Percentiles rank a stretch among this genome's conserved stretches.
Conservation (phyloP, 2,329 filamentous ascomycete genomes). For the Trichoderma cornu-damae region DNA sequence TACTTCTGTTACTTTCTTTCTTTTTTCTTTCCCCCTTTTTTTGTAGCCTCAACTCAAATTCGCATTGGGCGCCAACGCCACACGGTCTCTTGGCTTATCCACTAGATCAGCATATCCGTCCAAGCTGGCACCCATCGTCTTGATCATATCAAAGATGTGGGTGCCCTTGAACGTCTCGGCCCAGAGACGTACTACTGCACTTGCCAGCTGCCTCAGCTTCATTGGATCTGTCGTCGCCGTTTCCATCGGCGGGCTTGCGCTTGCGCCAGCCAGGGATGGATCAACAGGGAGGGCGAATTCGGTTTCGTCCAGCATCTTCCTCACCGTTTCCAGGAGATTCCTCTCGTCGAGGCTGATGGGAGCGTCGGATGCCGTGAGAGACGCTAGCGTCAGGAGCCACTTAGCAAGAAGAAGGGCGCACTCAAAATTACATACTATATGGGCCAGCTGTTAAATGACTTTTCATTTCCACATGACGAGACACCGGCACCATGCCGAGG, state of each 20-base stretch:
- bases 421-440: conserved; percentile 55
- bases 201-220: conserved; percentile 51
- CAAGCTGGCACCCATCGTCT: conserved; percentile 52
- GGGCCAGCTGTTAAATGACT: conserved; percentile 21
- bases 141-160: conserved; percentile 57
- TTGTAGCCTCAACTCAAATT: conserved; percentile 20
- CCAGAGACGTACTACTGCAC: conserved; percentile 56
- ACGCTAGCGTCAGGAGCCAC: conserved; percentile 54
- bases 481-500: too few species aligned
- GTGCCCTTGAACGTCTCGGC: conserved; percentile 58
- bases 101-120: conserved; percentile 54
- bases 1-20: too few species aligned
- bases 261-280: conserved; percentile 45
- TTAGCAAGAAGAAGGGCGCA: conserved; percentile 57
- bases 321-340: conserved; percentile 51
- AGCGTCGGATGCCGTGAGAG: conserved; percentile 46
- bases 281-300: conserved; percentile 58
- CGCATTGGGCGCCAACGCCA: conserved; percentile 31
- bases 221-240: conserved; percentile 42
- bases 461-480: background rate
- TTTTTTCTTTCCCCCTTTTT: too few species aligned
- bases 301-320: conserved; percentile 57
- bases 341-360: conserved; percentile 49
- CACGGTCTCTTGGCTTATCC: conserved; percentile 49
- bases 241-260: conserved; percentile 37